Conservation (phyloP, 768 basidiomycete species). For the Candolleomyces efflorescens region DNA sequence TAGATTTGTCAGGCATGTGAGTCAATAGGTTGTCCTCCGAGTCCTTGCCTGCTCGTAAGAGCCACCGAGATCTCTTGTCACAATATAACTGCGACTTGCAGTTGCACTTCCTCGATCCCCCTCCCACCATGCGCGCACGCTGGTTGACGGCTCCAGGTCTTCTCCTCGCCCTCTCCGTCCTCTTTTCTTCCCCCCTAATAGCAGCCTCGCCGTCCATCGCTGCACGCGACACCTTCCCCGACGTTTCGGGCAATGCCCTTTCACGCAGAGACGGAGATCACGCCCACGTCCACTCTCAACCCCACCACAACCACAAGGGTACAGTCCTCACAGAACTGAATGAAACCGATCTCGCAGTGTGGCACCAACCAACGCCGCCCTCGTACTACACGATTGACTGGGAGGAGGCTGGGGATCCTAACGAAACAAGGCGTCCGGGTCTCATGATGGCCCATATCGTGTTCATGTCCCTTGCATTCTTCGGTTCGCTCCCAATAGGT, state of each 20-base stretch:
- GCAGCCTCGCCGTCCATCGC: background rate
- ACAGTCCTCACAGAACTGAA: constrained; percentile 62
- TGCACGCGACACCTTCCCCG: background rate
- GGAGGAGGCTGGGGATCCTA: constrained; percentile 41
- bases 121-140: constrained; percentile 12
- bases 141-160: constrained; percentile 5
- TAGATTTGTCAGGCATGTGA: constrained; percentile 25
- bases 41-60: constrained; percentile 7
- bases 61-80: constrained; percentile 6
- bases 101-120: background rate
- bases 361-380: constrained; percentile 67
- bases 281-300: constrained; percentile 43
- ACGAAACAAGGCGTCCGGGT: constrained; percentile 50
- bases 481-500: constrained; percentile 80
- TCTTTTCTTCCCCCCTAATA: background rate
- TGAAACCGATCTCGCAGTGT: constrained; percentile 65
- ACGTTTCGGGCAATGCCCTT: background rate
- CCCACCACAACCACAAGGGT: constrained; percentile 45
- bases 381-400: constrained; percentile 84
- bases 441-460: constrained; percentile 73
- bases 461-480: constrained; percentile 77
- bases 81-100: constrained; percentile 2
- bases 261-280: constrained; percentile 32
- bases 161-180: constrained; percentile 8
- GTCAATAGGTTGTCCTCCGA: constrained; percentile 17